Evolutionary conservation across 306 rosid species (phyloP).

Genomic region (Pachyrhizus erosus): DNA sequence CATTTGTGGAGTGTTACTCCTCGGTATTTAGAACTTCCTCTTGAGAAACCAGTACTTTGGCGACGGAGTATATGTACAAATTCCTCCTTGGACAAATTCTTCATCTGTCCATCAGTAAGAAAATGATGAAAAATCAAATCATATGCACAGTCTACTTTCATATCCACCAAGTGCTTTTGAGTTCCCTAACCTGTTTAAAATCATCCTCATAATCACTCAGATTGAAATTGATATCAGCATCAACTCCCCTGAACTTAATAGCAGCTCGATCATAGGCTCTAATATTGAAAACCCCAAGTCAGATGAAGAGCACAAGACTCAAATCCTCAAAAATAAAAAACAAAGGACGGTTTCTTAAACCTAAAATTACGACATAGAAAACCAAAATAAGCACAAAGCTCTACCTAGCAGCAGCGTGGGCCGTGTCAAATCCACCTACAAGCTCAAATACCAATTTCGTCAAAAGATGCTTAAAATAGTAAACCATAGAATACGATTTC

Average conservation of each 20-base stretch:
- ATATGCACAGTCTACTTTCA: constrained; percentile 1
- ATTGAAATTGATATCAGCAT: constrained; percentile 93
- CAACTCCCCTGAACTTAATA: constrained; percentile 93
- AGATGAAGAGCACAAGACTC: not conserved
- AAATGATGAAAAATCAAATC: constrained; percentile 14
- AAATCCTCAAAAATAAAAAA: constrained; percentile 12
- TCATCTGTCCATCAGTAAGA: constrained; percentile 58
- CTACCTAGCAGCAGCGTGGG: constrained; percentile 98
- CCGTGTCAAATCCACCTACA: constrained; percentile 98
- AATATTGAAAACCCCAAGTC: constrained; percentile 38
- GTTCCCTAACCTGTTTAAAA: constrained; percentile 75
- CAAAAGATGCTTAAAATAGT: constrained; percentile 49
- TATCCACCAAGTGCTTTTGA: constrained; percentile 16
- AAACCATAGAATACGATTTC: constrained; percentile 36
- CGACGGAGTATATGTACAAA: constrained; percentile 95
- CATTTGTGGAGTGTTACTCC: constrained; percentile 98
- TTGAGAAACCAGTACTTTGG: constrained; percentile 94
- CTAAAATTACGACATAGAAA: not conserved
- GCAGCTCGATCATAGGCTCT: constrained; percentile 99
- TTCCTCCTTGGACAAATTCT: constrained; percentile 88
- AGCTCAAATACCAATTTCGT: constrained; percentile 40
- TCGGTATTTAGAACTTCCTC: constrained; percentile 93
- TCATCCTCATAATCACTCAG: constrained; percentile 91
- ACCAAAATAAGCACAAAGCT: not conserved
- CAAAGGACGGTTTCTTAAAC: not conserved